Percentiles rank a stretch among this genome's conserved stretches.
Evolutionary conservation across 1,139 yeast genomes (phyloP).

Genomic region (Nadsonia starkeyi-henricii): DNA sequence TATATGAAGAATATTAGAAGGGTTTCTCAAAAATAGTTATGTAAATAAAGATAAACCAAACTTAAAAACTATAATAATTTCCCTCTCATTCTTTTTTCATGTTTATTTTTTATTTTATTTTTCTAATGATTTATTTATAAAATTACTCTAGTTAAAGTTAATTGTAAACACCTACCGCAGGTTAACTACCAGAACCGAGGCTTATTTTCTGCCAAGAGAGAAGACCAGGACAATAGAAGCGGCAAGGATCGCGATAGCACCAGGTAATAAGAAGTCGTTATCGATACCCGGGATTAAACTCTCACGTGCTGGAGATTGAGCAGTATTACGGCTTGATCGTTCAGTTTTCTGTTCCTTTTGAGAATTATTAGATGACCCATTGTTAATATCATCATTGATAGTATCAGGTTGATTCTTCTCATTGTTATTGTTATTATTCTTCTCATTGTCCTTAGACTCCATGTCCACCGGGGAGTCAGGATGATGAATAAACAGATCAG

Average conservation of each 20-base stretch:
- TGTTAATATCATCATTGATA: slow-evolving; percentile 4
- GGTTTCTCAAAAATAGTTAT: too few relatives aligned
- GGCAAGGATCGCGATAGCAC: slow-evolving; percentile 49
- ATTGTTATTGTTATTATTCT: too few relatives aligned
- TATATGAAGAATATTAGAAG: too few relatives aligned
- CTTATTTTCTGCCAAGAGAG: slow-evolving; percentile 22
- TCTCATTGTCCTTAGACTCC: slow-evolving; percentile 1
- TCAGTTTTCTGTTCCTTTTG: slow-evolving; percentile 11
- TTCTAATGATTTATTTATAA: too few relatives aligned
- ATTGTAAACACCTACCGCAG: too few relatives aligned
- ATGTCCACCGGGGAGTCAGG: slow-evolving; percentile 36
- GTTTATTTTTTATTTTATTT: too few relatives aligned
- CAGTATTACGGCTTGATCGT: slow-evolving; percentile 11
- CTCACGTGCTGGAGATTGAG: slow-evolving; percentile 5
- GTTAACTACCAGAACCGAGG: too few relatives aligned
- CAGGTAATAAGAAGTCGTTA: slow-evolving; percentile 47
- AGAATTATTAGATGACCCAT: slow-evolving; percentile 3
- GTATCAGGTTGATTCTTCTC: too few relatives aligned
- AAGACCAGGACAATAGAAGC: slow-evolving; percentile 44
- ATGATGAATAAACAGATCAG: slow-evolving; percentile 61
- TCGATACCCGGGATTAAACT: slow-evolving; percentile 42
- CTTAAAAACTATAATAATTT: too few relatives aligned
- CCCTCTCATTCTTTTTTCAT: too few relatives aligned
- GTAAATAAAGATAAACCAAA: too few relatives aligned
- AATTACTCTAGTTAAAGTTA: too few relatives aligned